phyloP scores from a whole-genome alignment of 805 yeast species.

The Clavispora carvajalis region DNA sequence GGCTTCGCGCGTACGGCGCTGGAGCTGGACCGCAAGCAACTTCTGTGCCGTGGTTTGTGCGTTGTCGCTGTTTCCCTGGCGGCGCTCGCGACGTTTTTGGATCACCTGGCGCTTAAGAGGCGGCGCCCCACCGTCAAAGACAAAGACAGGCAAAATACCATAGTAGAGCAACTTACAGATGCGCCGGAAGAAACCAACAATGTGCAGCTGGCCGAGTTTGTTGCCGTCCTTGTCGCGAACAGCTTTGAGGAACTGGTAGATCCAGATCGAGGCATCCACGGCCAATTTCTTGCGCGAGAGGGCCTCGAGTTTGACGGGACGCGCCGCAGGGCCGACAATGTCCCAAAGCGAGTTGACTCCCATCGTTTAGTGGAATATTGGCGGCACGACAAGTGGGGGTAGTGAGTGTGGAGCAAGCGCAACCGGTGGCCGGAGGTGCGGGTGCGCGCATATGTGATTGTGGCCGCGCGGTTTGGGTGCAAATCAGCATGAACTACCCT shows the following conservation, averaged over 20 bases:
- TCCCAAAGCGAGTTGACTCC: slow-evolving; percentile 97
- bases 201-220: slow-evolving; percentile 71
- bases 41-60: slow-evolving; percentile 74
- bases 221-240: slow-evolving; percentile 84
- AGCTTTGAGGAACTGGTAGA: slow-evolving; percentile 92
- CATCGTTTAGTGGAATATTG: slow-evolving; percentile 44
- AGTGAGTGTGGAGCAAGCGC: no score
- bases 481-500: not conserved
- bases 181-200: slow-evolving; percentile 92
- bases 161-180: slow-evolving; percentile 84
- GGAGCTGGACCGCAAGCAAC: slow-evolving; percentile 74
- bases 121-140: slow-evolving; percentile 95
- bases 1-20: slow-evolving; percentile 31
- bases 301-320: slow-evolving; percentile 86
- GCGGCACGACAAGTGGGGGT: no score
- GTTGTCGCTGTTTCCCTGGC: slow-evolving; percentile 69
- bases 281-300: slow-evolving; percentile 76
- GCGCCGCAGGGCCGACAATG: slow-evolving; percentile 80
- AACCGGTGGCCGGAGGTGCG: no score
- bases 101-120: slow-evolving; percentile 75
- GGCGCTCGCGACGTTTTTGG: slow-evolving; percentile 59
- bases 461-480: not conserved
- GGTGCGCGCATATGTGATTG: not conserved
- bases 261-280: slow-evolving; percentile 98
- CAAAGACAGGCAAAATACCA: slow-evolving; percentile 86